Conservation (phyloP, 805 yeast species). For the Starmerella khaoyaiensis region DNA sequence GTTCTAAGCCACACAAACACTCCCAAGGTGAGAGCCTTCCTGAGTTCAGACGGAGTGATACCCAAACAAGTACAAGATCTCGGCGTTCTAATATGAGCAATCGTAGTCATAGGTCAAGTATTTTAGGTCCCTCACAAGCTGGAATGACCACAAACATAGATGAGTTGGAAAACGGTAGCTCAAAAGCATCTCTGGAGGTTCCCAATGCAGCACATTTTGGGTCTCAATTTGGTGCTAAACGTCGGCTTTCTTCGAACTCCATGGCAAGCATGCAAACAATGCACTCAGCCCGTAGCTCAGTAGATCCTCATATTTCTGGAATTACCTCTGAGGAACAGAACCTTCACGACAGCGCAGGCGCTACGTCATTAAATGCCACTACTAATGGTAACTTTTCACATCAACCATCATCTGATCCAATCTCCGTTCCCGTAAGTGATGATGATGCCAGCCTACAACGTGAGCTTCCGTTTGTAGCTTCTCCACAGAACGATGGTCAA, state of each 20-base stretch:
- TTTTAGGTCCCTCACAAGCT: not conserved
- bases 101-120: slow-evolving; percentile 12
- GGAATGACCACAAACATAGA: not conserved
- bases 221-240: no score
- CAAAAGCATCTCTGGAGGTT: slow-evolving; percentile 1
- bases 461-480: slow-evolving; percentile 22
- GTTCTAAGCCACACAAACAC: slow-evolving; percentile 21
- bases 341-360: slow-evolving; percentile 7
- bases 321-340: not conserved
- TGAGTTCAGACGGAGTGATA: slow-evolving; percentile 30
- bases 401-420: not conserved
- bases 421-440: not conserved
- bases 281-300: slow-evolving; percentile 17
- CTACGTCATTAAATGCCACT: not conserved
- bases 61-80: slow-evolving; percentile 29
- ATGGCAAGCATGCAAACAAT: slow-evolving; percentile 17
- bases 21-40: slow-evolving; percentile 14
- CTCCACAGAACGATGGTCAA: slow-evolving; percentile 21
- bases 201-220: not conserved
- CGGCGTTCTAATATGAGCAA: slow-evolving; percentile 16
- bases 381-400: not conserved
- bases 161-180: not conserved
- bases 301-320: no score
- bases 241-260: slow-evolving; percentile 15
- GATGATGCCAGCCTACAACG: slow-evolving; percentile 11